Percentiles rank a stretch among this genome's conserved stretches.
These are phyloP conservation scores for Aspergillus pseudoglaucus DNA, from an alignment of 2,329 filamentous ascomycete genomes.

Conservation along the genomic window DNA sequence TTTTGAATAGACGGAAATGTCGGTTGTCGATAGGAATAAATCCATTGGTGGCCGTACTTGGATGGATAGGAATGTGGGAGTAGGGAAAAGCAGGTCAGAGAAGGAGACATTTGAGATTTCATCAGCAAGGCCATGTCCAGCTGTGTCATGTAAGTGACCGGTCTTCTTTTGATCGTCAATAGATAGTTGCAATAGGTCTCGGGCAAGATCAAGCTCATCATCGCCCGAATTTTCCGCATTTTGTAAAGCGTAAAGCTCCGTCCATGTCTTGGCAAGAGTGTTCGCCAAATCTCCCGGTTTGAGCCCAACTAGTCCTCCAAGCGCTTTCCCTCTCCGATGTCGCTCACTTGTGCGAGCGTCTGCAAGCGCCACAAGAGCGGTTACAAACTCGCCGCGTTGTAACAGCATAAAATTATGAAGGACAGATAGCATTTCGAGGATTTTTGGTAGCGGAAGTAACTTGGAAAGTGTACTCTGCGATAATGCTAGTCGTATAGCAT, in stretches of 20 bases:
- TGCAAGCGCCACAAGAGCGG: conserved; percentile 77
- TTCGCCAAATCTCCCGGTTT: conserved; percentile 83
- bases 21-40: conserved; percentile 71
- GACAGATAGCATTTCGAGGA: conserved; percentile 69
- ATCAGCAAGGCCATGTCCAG: conserved; percentile 16
- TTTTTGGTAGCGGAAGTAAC: conserved; percentile 68
- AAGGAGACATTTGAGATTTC: conserved; percentile 51
- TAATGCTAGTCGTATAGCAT: conserved; percentile 69
- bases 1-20: conserved; percentile 73
- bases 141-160: conserved; percentile 16
- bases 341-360: conserved; percentile 71
- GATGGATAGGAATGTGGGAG: conserved; percentile 63
- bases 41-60: conserved; percentile 76
- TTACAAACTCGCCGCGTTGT: conserved; percentile 82
- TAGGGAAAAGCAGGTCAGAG: conserved; percentile 73
- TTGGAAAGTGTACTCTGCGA: conserved; percentile 79
- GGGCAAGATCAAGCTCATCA: conserved; percentile 75
- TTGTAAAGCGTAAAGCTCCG: conserved; percentile 68
- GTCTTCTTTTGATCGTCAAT: conserved; percentile 31
- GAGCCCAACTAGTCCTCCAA: conserved; percentile 55
- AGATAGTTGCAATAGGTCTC: conserved; percentile 64
- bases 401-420: conserved; percentile 83
- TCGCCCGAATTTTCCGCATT: conserved; percentile 68
- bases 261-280: conserved; percentile 71
- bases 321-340: conserved; percentile 52